These are phyloP conservation scores for Litchi chinensis DNA, from an alignment of 345 rosid species.

Conservation along the genomic window DNA sequence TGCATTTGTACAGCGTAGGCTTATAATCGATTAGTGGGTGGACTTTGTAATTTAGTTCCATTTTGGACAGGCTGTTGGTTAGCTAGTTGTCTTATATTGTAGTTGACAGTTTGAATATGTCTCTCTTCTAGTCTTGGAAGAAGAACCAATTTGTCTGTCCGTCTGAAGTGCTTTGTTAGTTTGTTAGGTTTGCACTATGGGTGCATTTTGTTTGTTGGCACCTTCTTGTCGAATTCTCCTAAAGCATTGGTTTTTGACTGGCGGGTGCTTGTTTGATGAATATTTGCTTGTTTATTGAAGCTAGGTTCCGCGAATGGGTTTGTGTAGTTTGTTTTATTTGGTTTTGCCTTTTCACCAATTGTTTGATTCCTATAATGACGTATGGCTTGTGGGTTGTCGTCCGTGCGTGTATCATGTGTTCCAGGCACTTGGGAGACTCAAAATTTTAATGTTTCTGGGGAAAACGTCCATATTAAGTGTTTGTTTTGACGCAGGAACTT, in stretches of 20 bases:
- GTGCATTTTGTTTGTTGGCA: not conserved
- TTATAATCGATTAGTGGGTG: not conserved
- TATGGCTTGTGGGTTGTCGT: not conserved
- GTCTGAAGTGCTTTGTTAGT: not conserved
- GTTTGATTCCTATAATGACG: not conserved
- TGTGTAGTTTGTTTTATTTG: not conserved
- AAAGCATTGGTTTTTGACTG: too few relatives aligned
- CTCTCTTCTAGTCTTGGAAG: not conserved
- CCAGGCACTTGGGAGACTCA: slow-evolving; percentile 20
- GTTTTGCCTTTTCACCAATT: not conserved
- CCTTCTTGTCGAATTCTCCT: not conserved
- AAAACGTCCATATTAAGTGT: slow-evolving; percentile 57
- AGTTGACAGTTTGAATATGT: not conserved
- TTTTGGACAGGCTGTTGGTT: not conserved
- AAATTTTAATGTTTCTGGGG: slow-evolving; percentile 34
- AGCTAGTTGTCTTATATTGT: not conserved
- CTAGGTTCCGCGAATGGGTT: not conserved
- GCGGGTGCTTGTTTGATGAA: too few relatives aligned
- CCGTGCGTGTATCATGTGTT: not conserved
- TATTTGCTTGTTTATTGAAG: not conserved
- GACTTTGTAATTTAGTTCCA: not conserved
- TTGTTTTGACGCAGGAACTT: slow-evolving; percentile 92
- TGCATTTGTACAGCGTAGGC: not conserved
- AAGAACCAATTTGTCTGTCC: not conserved
- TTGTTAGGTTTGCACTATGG: not conserved